These are phyloP conservation scores for Colletotrichum lini DNA, from an alignment of 2,329 filamentous ascomycete species.

Conservation along the genomic window DNA sequence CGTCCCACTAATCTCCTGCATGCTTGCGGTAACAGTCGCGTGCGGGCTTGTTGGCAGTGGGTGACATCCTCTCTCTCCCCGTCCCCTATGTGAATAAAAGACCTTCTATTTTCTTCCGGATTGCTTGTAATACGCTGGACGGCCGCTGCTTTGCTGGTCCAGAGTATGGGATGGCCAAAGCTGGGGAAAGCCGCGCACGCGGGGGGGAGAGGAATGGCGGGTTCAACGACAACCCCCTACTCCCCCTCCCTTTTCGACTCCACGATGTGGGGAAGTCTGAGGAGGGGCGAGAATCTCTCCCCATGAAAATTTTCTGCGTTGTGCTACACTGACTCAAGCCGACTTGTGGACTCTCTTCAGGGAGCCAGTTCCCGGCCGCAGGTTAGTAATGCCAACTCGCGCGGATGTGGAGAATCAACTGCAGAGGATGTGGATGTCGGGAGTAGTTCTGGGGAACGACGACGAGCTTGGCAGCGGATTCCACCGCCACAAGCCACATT, in stretches of 20 bases:
- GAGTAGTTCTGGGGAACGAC: neutral
- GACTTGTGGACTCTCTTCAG: neutral
- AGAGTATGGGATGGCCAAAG: conserved; percentile 15
- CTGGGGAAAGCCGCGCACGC: conserved; percentile 31
- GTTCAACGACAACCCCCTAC: conserved; percentile 4
- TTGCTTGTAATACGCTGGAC: neutral
- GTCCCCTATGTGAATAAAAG: neutral
- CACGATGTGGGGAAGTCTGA: conserved; percentile 29
- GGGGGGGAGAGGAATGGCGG: neutral
- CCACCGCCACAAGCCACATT: conserved; percentile 1
- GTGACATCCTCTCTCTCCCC: conserved; percentile 20
- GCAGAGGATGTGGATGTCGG: neutral
- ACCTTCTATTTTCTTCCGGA: neutral
- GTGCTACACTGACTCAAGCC: conserved; percentile 29
- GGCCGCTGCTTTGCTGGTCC: neutral
- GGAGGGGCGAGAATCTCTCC: conserved; percentile 6
- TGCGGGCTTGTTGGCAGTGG: conserved; percentile 29
- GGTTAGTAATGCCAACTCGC: conserved; percentile 22
- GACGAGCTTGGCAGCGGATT: neutral
- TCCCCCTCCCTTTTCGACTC: conserved; percentile 23
- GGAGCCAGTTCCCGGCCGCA: conserved; percentile 1
- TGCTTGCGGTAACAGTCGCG: conserved; percentile 36
- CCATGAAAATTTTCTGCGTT: conserved; percentile 6
- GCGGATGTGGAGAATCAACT: neutral
- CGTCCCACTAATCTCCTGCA: conserved; percentile 40